phyloP scores from a whole-genome alignment of 1,139 yeast species.

The Kodamaea derodonti region DNA sequence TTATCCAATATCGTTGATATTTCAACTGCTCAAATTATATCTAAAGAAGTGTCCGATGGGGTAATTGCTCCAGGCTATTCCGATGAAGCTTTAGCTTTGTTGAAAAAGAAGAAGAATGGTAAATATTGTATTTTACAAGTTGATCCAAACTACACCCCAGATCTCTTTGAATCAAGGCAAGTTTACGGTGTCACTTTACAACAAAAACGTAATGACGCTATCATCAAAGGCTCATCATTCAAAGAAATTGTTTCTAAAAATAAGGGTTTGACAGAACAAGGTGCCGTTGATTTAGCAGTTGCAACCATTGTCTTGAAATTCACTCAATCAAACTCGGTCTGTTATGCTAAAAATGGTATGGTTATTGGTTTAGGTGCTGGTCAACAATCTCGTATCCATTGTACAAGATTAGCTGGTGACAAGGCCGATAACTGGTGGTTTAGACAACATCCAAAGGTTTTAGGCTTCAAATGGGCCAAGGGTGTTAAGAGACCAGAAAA shows the following conservation, averaged over 20 bases:
- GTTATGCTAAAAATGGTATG: conserved; percentile 98
- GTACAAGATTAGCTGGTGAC: conserved; percentile 98
- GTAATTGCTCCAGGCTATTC: conserved; percentile 97
- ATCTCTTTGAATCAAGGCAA: conserved; percentile 79
- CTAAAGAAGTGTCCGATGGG: conserved; percentile 97
- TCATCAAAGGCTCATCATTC: conserved; percentile 80
- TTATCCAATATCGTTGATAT: conserved; percentile 92
- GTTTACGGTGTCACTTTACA: conserved; percentile 93
- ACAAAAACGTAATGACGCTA: conserved; percentile 97
- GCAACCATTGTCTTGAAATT: conserved; percentile 96
- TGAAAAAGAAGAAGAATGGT: conserved; percentile 92
- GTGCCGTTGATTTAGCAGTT: conserved; percentile 86
- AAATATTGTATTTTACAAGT: conserved; percentile 95
- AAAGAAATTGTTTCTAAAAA: conserved; percentile 87
- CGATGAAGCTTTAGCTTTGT: conserved; percentile 84
- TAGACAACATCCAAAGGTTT: conserved; percentile 94
- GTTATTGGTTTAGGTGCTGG: conserved; percentile 98
- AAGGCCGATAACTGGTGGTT: conserved; percentile 99
- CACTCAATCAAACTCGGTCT: conserved; percentile 97
- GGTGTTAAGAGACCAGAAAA: conserved; percentile 98
- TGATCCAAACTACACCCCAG: conserved; percentile 91
- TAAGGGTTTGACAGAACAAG: conserved; percentile 87
- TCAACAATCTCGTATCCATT: conserved; percentile 98
- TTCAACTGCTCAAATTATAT: conserved; percentile 94
- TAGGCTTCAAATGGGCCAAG: conserved; percentile 94